Conservation (phyloP, 805 yeast species). For the Kodamaea lidongshanica region DNA sequence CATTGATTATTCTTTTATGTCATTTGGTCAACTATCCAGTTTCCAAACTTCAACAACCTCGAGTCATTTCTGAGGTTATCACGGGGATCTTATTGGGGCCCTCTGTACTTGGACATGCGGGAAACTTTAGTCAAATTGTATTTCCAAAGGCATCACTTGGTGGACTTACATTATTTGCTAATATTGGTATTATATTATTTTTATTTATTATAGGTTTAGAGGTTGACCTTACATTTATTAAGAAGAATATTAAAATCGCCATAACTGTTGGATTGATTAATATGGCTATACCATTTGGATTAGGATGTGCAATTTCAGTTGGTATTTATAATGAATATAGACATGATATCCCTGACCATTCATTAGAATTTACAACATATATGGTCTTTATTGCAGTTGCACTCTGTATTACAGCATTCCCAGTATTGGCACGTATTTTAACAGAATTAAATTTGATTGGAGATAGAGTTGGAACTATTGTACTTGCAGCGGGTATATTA, state of each 20-base stretch:
- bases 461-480: constrained; percentile 64
- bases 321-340: constrained; percentile 58
- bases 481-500: constrained; percentile 77
- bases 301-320: constrained; percentile 65
- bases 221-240: constrained; percentile 63
- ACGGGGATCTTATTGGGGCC: constrained; percentile 75
- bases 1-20: constrained; percentile 54
- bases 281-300: constrained; percentile 74
- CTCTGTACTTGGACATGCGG: constrained; percentile 65
- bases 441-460: constrained; percentile 65
- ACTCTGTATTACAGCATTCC: constrained; percentile 79
- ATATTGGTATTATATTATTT: constrained; percentile 67
- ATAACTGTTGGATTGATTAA: constrained; percentile 62
- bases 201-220: constrained; percentile 75
- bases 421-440: constrained; percentile 73
- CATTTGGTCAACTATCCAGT: constrained; percentile 58
- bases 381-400: constrained; percentile 82
- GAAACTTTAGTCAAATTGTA: constrained; percentile 56
- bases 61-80: constrained; percentile 76
- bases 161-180: constrained; percentile 61
- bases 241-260: constrained; percentile 55
- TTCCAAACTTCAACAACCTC: constrained; percentile 60
- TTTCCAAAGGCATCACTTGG: constrained; percentile 62
- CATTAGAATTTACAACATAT: constrained; percentile 59
- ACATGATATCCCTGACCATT: constrained; percentile 12